phyloP scores from a whole-genome alignment of 495 filamentous ascomycete species.

The Talaromyces thailandensis region DNA sequence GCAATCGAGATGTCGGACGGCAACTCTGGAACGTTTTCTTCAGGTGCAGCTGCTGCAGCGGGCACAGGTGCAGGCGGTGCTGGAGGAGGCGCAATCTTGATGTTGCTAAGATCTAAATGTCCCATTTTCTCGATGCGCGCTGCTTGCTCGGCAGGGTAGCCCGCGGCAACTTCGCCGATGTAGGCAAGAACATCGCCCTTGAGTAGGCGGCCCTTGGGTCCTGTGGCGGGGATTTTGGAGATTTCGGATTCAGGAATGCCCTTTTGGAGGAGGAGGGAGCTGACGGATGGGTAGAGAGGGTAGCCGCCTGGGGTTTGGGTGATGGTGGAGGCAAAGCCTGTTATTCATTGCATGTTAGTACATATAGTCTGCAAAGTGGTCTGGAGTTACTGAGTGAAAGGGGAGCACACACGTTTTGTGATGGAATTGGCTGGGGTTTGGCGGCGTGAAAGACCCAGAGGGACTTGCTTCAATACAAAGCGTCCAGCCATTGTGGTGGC shows the following conservation, averaged over 20 bases:
- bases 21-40: slow-evolving; percentile 27
- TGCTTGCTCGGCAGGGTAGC: slow-evolving; percentile 61
- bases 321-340: slow-evolving; percentile 31
- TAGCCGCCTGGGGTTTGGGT: slow-evolving; percentile 55
- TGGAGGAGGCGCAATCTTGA: slow-evolving; percentile 66
- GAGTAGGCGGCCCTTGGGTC: slow-evolving; percentile 80
- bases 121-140: slow-evolving; percentile 60
- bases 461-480: slow-evolving; percentile 25
- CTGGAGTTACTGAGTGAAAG: neutral
- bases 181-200: slow-evolving; percentile 95
- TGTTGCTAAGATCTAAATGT: slow-evolving; percentile 89
- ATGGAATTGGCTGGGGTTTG: slow-evolving; percentile 24
- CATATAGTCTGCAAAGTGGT: neutral
- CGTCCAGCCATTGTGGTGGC: slow-evolving; percentile 27
- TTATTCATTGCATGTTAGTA: neutral
- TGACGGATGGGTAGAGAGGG: slow-evolving; percentile 80
- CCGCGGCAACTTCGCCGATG: slow-evolving; percentile 61
- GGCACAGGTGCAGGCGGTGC: slow-evolving; percentile 29
- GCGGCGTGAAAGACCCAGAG: slow-evolving; percentile 29
- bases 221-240: slow-evolving; percentile 74
- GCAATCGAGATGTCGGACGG: slow-evolving; percentile 35
- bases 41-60: slow-evolving; percentile 1
- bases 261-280: slow-evolving; percentile 68
- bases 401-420: slow-evolving; percentile 32
- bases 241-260: slow-evolving; percentile 61